Evolutionary conservation across 306 rosid species (phyloP).

Genomic region (Mimosa bimucronata): DNA sequence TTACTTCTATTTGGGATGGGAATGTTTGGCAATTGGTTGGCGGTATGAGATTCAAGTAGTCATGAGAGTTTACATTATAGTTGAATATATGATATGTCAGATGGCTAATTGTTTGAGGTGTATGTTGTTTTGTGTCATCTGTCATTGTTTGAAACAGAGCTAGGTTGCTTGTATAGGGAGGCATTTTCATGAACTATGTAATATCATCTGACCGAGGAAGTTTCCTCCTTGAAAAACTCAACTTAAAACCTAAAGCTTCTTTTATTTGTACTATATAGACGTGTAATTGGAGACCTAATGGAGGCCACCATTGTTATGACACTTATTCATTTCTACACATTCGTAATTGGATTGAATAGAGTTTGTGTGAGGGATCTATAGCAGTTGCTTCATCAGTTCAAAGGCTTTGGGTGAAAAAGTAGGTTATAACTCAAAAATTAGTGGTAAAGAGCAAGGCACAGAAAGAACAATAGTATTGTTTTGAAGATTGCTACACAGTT

Average conservation of each 20-base stretch:
- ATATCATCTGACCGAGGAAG: neutral
- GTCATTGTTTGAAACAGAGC: neutral
- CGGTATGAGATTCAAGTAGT: conserved; percentile 10
- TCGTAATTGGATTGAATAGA: neutral
- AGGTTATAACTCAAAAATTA: neutral
- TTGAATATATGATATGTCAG: neutral
- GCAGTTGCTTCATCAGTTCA: neutral
- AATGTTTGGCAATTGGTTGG: conserved; percentile 24
- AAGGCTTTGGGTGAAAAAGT: neutral
- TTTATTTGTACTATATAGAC: neutral
- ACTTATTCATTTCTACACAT: neutral
- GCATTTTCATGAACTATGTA: neutral
- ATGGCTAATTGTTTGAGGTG: neutral
- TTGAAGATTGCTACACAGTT: neutral
- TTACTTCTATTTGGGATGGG: conserved; percentile 27
- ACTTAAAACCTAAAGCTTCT: neutral
- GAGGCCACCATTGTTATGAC: neutral
- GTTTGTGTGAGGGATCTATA: neutral
- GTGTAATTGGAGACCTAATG: neutral
- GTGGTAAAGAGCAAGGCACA: neutral
- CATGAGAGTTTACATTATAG: neutral
- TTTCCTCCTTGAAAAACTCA: neutral
- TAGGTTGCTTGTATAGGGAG: neutral
- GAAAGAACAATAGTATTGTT: neutral
- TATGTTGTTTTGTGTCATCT: neutral